Evolutionary conservation across 768 basidiomycete genomes (phyloP).

Genomic region (Naganishia friedmannii): DNA sequence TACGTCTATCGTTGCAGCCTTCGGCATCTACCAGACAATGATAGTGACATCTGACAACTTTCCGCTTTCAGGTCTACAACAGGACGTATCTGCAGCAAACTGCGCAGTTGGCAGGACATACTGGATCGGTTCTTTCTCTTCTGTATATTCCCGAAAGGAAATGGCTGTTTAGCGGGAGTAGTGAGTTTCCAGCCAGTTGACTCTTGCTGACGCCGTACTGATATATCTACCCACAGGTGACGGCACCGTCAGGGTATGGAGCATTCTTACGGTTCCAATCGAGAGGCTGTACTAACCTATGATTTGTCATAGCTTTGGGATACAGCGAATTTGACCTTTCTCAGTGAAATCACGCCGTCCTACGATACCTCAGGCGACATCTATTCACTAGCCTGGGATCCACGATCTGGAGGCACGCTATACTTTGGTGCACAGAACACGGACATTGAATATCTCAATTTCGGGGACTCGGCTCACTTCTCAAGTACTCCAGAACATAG

Average conservation of each 20-base stretch:
- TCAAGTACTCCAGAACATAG: constrained; percentile 1
- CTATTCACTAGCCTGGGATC: constrained; percentile 77
- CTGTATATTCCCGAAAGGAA: constrained; percentile 69
- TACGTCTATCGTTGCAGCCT: constrained; percentile 50
- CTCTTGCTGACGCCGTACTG: not conserved
- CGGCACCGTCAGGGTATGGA: constrained; percentile 71
- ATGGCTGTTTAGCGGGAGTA: constrained; percentile 88
- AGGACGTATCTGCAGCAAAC: constrained; percentile 67
- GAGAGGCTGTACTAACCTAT: not conserved
- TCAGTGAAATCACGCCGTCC: constrained; percentile 75
- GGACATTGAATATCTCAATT: constrained; percentile 82
- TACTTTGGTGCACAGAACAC: constrained; percentile 91
- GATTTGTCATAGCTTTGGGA: constrained; percentile 69
- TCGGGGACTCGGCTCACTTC: constrained; percentile 45
- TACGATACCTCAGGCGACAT: constrained; percentile 82
- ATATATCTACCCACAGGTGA: constrained; percentile 61
- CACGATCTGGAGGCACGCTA: constrained; percentile 62
- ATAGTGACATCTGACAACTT: not conserved
- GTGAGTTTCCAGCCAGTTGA: constrained; percentile 52
- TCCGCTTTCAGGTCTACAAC: constrained; percentile 73
- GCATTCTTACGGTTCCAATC: not conserved
- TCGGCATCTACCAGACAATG: constrained; percentile 5
- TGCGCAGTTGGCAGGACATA: constrained; percentile 72
- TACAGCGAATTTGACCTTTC: constrained; percentile 62
- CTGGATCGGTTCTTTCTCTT: constrained; percentile 75